These are phyloP conservation scores for Straminergon stramineum DNA, from an alignment of 225 moss, liverwort and hornwort genomes.

Conservation along the genomic window DNA sequence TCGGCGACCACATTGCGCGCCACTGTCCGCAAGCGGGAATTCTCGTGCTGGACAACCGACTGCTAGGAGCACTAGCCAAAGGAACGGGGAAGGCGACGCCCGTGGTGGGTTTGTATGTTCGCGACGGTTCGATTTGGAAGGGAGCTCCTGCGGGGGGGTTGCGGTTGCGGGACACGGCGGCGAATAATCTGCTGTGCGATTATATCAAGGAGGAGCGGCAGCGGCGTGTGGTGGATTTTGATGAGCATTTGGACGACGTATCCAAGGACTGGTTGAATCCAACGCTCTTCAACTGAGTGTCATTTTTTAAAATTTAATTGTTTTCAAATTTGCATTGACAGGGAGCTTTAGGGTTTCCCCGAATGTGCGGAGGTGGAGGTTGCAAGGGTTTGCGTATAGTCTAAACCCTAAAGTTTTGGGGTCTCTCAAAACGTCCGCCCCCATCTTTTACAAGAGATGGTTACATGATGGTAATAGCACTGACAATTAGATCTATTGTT, in stretches of 20 bases:
- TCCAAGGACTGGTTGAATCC: slow-evolving; percentile 68
- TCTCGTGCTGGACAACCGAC: slow-evolving; percentile 70
- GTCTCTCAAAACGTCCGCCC: not conserved
- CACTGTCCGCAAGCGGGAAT: slow-evolving; percentile 61
- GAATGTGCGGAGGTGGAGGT: not conserved
- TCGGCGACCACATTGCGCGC: slow-evolving; percentile 77
- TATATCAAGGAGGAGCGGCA: slow-evolving; percentile 79
- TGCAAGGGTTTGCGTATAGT: not conserved
- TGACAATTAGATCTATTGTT: not conserved
- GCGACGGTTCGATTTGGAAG: slow-evolving; percentile 68
- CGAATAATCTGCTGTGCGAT: slow-evolving; percentile 64
- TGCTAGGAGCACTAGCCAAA: slow-evolving; percentile 44
- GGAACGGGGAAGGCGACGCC: slow-evolving; percentile 39
- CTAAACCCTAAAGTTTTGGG: not conserved
- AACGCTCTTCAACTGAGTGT: slow-evolving; percentile 20
- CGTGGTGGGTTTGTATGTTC: slow-evolving; percentile 53
- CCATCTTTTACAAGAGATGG: not conserved
- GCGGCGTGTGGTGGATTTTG: slow-evolving; percentile 69
- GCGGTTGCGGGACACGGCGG: slow-evolving; percentile 53
- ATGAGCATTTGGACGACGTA: slow-evolving; percentile 87
- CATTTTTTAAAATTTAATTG: not conserved
- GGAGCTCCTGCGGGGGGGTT: slow-evolving; percentile 11
- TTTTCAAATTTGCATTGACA: not conserved
- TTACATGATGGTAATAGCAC: not conserved
- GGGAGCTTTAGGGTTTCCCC: not conserved